Percentiles rank a stretch among this genome's conserved stretches.
phyloP scores from a whole-genome alignment of 2,329 filamentous ascomycete species.

The Blastomyces percursus region DNA sequence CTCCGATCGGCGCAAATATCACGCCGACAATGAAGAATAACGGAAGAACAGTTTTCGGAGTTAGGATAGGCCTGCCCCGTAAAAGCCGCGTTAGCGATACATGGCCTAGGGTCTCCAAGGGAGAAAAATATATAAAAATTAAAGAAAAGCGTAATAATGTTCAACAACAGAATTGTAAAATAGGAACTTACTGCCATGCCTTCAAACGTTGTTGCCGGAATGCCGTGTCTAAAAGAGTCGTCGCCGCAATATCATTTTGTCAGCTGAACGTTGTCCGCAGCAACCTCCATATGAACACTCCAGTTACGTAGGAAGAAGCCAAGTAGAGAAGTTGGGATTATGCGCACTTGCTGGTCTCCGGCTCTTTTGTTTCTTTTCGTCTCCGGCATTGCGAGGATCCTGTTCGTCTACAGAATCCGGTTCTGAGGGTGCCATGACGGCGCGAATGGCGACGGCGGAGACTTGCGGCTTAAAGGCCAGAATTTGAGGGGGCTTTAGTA shows the following conservation, averaged over 20 bases:
- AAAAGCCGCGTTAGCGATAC: constrained; percentile 8
- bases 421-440: neutral
- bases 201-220: constrained; percentile 95
- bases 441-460: neutral
- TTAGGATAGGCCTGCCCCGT: constrained; percentile 67
- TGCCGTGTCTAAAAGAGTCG: constrained; percentile 60
- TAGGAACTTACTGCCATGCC: constrained; percentile 79
- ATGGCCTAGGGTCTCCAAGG: neutral
- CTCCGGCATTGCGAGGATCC: constrained; percentile 29
- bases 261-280: constrained; percentile 2
- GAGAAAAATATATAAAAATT: no score
- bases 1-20: constrained; percentile 88
- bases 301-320: neutral
- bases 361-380: constrained; percentile 76
- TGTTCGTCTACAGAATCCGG: constrained; percentile 36
- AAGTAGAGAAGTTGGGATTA: constrained; percentile 9
- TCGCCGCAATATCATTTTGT: neutral
- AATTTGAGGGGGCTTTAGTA: neutral
- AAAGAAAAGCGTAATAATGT: neutral
- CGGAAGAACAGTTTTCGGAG: constrained; percentile 83
- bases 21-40: constrained; percentile 85
- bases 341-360: constrained; percentile 74
- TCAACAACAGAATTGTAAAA: neutral
- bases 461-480: neutral
- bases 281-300: neutral